Percentiles rank a stretch among this genome's conserved stretches.
Evolutionary conservation across 345 rosid species (phyloP).

Genomic region (Populus davidiana): DNA sequence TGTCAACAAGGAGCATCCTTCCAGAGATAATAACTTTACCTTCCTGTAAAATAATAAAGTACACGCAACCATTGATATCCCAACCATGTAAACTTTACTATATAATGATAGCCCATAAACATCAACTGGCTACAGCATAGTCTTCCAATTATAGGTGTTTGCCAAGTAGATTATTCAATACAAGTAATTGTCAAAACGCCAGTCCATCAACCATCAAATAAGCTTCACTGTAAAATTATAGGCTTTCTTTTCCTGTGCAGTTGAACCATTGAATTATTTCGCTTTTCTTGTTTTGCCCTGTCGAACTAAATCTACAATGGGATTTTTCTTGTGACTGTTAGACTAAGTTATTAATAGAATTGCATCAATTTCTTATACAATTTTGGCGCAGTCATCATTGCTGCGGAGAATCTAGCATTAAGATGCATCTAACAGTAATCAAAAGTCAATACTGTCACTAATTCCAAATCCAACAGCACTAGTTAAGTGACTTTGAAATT

Average conservation of each 20-base stretch:
- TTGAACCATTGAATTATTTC: background rate
- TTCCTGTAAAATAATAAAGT: conserved; percentile 17
- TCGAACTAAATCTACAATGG: background rate
- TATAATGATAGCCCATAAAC: background rate
- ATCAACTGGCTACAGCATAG: background rate
- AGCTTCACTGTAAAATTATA: background rate
- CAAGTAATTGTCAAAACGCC: background rate
- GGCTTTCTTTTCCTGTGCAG: background rate
- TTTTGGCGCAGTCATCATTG: background rate
- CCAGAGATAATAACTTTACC: conserved; percentile 20
- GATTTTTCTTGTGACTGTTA: background rate
- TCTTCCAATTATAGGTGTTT: background rate
- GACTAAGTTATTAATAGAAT: background rate
- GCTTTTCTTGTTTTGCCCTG: background rate
- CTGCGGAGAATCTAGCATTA: background rate
- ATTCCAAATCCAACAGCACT: background rate
- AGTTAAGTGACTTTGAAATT: background rate
- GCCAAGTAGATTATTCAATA: background rate
- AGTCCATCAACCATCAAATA: background rate
- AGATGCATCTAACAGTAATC: background rate
- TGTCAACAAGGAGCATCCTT: conserved; percentile 34
- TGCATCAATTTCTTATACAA: background rate
- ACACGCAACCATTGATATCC: background rate
- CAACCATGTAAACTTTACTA: background rate
- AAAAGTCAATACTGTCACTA: background rate